phyloP scores from a whole-genome alignment of 495 filamentous ascomycete genomes.

The Evansstolkia leycettana region DNA sequence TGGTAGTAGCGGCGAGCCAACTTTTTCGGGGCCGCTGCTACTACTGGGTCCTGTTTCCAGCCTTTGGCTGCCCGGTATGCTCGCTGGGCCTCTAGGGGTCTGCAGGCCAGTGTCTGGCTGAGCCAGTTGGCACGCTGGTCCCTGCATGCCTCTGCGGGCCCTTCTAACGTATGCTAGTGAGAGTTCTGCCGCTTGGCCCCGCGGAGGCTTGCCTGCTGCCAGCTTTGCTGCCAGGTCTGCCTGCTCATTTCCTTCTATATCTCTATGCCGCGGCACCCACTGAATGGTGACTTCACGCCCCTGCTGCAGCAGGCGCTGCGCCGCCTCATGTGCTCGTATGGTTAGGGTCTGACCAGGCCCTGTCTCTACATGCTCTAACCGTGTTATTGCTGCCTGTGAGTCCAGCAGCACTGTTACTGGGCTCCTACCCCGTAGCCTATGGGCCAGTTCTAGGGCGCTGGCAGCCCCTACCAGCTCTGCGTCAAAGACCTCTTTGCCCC shows the following conservation, averaged over 20 bases:
- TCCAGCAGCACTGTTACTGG: slow-evolving; percentile 1
- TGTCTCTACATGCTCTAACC: background rate
- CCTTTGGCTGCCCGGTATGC: background rate
- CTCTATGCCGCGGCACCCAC: background rate
- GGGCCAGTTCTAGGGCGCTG: slow-evolving; percentile 1
- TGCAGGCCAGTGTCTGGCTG: background rate
- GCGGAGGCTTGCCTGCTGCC: background rate
- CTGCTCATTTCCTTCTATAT: background rate
- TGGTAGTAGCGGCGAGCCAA: slow-evolving; percentile 1
- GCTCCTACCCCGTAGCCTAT: background rate
- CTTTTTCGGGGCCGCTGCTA: background rate
- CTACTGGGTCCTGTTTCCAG: background rate
- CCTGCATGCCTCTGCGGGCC: background rate
- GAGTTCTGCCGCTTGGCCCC: background rate
- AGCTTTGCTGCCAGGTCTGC: background rate
- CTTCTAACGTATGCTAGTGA: background rate
- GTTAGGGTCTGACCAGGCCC: background rate
- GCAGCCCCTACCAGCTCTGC: slow-evolving; percentile 1
- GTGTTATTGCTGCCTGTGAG: slow-evolving; percentile 1
- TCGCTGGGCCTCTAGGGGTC: background rate
- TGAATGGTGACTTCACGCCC: background rate
- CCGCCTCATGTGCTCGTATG: background rate
- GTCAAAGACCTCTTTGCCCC: background rate
- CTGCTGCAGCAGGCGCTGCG: background rate
- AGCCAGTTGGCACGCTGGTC: background rate